Base-by-base conservation (phyloP, 495 filamentous ascomycete genomes). In the Haplographium delicatum region DNA sequence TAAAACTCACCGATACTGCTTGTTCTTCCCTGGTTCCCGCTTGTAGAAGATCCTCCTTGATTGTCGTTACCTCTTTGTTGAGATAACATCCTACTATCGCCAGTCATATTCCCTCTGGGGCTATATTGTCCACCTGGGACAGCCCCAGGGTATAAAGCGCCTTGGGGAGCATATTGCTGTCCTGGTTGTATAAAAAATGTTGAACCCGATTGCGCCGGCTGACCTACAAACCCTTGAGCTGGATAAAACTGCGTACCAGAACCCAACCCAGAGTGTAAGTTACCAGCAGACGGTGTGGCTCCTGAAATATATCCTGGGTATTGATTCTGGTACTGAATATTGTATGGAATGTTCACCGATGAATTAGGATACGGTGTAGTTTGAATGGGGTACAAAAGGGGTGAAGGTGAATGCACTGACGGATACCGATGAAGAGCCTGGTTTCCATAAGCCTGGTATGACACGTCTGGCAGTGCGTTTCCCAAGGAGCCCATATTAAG, bases 291-390 rank as follows among this genome's bases (percentile, higher is more conserved):
- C 24, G 45, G 22, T 3, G 8, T 33, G 8, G 58, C 48, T 10
- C 33, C 31, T 16, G 50, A 24, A 11, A 20, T 40, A 35, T 63
- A 63, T n/a, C 60, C 52, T 42, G 25, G 47, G 20, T 47, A 56
- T 30, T 50, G 49, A 8, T 27, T 27, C 38, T 57, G 50, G 27
- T 56, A 61, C 35, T 31, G 47, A 4, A 49, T 20, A 26, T 43
- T 27, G 25, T 76, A 75, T 33, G 63, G 52, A 15, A 70, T 30
- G 47, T 72, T 75, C 45, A 66, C 73, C 10, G 62, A 65, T 23
- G 59, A 59, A 28, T 65, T 39, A 23, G 66, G 69, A 43, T 76
- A 78, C n/a, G 67, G 51, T 30, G 68, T 68, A 45, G 73, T 71
- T 47, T 65, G 67, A n/a, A 71, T 57, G 34, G 69, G 70, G 44